Evolutionary conservation across 768 basidiomycete genomes (phyloP), one percentile per base, ranked within the genome.

Genomic region (Lactarius hatsudake): DNA sequence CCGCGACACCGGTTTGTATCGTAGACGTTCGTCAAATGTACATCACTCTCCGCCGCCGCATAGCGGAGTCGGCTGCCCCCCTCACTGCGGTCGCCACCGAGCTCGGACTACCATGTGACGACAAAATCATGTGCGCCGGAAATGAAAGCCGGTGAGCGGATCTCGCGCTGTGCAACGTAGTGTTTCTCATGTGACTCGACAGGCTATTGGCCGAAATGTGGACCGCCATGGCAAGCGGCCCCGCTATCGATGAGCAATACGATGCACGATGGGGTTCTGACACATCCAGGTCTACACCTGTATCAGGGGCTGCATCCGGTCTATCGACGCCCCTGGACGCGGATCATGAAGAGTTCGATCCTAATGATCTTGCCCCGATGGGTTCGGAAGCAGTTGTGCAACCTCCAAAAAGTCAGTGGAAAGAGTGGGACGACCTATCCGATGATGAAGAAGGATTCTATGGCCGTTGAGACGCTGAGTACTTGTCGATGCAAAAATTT

Each of bases 171-270:
- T 20, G 30, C 56, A 18, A 10, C 34, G 23, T 40, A 20, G 42
- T 60, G 15, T 45, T 26, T 20, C n/a, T 59, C 43, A 61, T 45
- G 57, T 26, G 36, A 38, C 34, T 51, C 4, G 4, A 62, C 28
- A 71, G 71, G 43, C 56, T 70, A 20, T 38, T 71, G n/a, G 71
- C 61, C 10, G 71, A 70, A 42, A 62, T 70, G 63, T 71, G 71
- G 71, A 43, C 38, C 17, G 28, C 62, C 15, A 67, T 71, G 65
- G 71, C 71, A 38, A 61, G 65, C 28, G 69, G 65, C 10, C 40
- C 26, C 32, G 57, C 66, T 15, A 70, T 71, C 54, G 70, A 66
- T 65, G 68, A 71, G 20, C 64, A 68, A 36, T 36, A 42, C 42
- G 45, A 59, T 13, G 62, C 61, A 30, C 68, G 61, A 59, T 68